These are phyloP conservation scores for Podaxis sp. DNA, from an alignment of 768 basidiomycete species.

Conservation along the genomic window DNA sequence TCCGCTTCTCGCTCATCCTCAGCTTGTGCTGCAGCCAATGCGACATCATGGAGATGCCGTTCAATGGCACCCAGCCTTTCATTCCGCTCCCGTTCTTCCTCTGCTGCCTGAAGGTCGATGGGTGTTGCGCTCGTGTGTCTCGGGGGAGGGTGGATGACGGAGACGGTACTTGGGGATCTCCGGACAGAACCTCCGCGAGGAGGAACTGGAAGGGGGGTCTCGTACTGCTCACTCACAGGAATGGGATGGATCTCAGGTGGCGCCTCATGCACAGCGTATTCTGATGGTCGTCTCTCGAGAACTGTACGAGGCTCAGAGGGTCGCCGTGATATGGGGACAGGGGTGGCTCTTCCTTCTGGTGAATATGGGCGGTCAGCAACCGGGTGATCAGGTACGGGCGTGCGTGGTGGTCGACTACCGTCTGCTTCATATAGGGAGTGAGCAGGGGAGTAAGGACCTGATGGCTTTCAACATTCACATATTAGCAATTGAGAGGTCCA, in stretches of 20 bases:
- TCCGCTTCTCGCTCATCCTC: constrained; percentile 65
- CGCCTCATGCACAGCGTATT: constrained; percentile 10
- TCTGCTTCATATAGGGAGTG: constrained; percentile 11
- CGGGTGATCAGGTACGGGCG: constrained; percentile 1
- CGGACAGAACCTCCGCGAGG: constrained; percentile 1
- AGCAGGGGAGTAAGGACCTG: constrained; percentile 13
- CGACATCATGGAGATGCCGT: constrained; percentile 44
- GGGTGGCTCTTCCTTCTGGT: background rate
- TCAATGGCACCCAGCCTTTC: constrained; percentile 59
- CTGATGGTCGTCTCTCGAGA: background rate
- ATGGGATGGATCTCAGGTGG: constrained; percentile 12
- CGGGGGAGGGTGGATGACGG: constrained; percentile 11
- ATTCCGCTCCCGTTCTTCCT: constrained; percentile 49
- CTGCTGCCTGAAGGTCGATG: constrained; percentile 38
- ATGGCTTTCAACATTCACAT: background rate
- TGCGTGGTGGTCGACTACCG: background rate
- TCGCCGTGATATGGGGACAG: background rate
- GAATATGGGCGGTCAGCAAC: background rate
- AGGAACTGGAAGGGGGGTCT: constrained; percentile 11
- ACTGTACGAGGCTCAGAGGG: constrained; percentile 2
- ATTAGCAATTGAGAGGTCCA: background rate
- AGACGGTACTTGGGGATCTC: constrained; percentile 9
- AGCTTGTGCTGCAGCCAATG: constrained; percentile 49
- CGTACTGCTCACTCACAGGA: constrained; percentile 11
- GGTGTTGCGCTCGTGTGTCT: constrained; percentile 35